Conservation (phyloP, 306 rosid genomes). For the Castanopsis chinensis region DNA sequence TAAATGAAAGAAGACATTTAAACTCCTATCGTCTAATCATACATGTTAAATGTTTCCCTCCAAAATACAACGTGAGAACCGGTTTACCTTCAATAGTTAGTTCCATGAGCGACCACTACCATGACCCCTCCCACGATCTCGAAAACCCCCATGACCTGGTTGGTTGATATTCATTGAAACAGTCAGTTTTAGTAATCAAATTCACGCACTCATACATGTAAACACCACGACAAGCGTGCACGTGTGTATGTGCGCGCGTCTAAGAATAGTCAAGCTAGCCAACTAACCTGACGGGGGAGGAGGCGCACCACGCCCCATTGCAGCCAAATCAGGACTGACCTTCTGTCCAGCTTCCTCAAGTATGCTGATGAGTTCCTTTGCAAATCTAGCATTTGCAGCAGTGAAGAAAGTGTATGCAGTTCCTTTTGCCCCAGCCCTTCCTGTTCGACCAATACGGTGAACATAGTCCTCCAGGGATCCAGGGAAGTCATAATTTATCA, state of each 20-base stretch:
- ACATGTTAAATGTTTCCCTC: conserved; percentile 21
- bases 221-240: background rate
- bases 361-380: conserved; percentile 79
- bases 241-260: background rate
- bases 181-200: conserved; percentile 1
- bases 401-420: conserved; percentile 97
- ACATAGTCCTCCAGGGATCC: conserved; percentile 99
- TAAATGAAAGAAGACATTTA: background rate
- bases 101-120: conserved; percentile 66
- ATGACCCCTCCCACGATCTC: conserved; percentile 66
- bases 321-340: conserved; percentile 86
- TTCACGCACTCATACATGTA: background rate
- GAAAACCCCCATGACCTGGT: conserved; percentile 61
- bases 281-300: conserved; percentile 87
- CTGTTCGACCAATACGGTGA: conserved; percentile 96
- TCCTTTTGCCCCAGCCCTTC: conserved; percentile 99
- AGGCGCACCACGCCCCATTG: conserved; percentile 97
- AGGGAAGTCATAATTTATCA: conserved; percentile 91
- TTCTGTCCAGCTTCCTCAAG: conserved; percentile 98
- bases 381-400: conserved; percentile 93
- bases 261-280: background rate
- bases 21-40: conserved; percentile 31
- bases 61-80: conserved; percentile 12
- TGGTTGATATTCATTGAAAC: background rate
- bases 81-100: conserved; percentile 26